phyloP scores from a whole-genome alignment of 2,329 filamentous ascomycete genomes.

The Aspergillus texensis region DNA sequence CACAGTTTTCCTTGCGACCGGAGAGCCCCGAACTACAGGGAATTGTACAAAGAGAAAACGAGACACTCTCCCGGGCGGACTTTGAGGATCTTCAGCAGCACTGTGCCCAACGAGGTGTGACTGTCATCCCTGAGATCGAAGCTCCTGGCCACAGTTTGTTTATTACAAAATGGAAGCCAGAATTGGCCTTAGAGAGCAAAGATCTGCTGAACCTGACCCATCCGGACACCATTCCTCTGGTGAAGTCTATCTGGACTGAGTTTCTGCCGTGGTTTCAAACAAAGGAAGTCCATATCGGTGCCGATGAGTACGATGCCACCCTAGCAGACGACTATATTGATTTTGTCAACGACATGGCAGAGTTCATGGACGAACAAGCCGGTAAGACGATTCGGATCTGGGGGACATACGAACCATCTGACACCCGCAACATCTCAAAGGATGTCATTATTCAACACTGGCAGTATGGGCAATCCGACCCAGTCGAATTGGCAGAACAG shows the following conservation, averaged over 20 bases:
- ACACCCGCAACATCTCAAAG: constrained; percentile 43
- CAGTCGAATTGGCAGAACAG: constrained; percentile 48
- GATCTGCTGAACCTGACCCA: constrained; percentile 60
- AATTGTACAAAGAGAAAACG: constrained; percentile 55
- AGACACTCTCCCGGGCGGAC: constrained; percentile 56
- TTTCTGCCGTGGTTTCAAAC: constrained; percentile 60
- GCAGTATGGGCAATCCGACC: constrained; percentile 58
- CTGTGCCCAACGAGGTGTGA: constrained; percentile 59
- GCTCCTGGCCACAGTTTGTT: constrained; percentile 60
- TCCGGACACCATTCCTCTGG: constrained; percentile 56
- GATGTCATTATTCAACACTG: constrained; percentile 59
- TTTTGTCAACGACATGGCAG: constrained; percentile 57
- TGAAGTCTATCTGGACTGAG: constrained; percentile 58
- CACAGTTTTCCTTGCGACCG: constrained; percentile 59
- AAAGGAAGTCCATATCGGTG: constrained; percentile 59
- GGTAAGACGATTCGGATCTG: constrained; percentile 57
- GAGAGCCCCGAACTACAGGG: constrained; percentile 52
- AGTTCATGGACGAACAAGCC: constrained; percentile 46
- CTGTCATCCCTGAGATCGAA: constrained; percentile 63
- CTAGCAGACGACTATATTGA: constrained; percentile 53
- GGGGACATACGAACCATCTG: constrained; percentile 57
- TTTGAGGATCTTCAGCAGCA: constrained; percentile 57
- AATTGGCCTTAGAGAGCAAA: constrained; percentile 54
- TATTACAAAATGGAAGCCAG: constrained; percentile 62
- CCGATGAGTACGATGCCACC: constrained; percentile 56